phyloP scores from a whole-genome alignment of 306 rosid genomes.

The Inga laurina region DNA sequence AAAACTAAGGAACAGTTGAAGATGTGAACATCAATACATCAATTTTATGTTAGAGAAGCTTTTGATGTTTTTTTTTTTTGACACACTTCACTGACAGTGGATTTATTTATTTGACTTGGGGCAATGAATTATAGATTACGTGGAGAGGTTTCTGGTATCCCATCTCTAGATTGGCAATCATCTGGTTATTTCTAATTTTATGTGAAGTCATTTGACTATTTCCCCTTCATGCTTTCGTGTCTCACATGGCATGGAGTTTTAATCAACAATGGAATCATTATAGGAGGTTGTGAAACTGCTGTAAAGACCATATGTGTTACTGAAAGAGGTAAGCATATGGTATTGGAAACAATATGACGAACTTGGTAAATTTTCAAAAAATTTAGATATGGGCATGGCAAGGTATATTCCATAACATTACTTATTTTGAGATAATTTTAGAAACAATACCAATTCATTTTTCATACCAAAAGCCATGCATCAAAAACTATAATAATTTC shows the following conservation, averaged over 20 bases:
- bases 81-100: neutral
- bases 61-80: neutral
- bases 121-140: neutral
- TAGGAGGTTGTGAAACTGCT: conserved; percentile 2
- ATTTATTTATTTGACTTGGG: neutral
- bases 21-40: conserved; percentile 1
- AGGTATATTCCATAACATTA: neutral
- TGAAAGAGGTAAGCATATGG: neutral
- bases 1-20: conserved; percentile 11
- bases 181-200: neutral
- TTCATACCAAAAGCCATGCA: neutral
- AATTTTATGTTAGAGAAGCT: neutral
- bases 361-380: neutral
- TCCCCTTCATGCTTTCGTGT: conserved; percentile 9
- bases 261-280: conserved; percentile 14
- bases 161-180: neutral
- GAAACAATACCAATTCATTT: neutral
- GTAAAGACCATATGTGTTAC: neutral
- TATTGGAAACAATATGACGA: neutral
- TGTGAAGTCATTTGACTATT: neutral
- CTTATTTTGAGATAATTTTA: neutral
- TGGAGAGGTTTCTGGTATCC: neutral
- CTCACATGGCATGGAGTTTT: conserved; percentile 7
- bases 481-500: neutral
- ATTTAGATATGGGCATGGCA: neutral